Conservation (phyloP, 371 early-diverging fungal species). For the Syncephalastrum monosporum region DNA sequence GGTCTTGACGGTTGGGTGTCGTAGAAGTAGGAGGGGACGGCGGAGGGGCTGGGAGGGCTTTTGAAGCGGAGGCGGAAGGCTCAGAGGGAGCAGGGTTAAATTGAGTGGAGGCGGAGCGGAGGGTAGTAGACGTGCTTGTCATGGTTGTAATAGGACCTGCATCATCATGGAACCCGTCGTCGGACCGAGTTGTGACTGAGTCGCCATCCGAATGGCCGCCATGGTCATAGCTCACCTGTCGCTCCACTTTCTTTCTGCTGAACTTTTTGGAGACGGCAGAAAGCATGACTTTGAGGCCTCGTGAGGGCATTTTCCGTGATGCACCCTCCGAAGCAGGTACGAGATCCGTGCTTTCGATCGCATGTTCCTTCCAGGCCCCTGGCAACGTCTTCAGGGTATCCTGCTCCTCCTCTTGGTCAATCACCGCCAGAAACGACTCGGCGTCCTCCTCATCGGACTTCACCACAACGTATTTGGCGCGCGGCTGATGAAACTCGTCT, state of each 20-base stretch:
- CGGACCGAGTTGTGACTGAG: background rate
- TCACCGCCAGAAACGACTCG: slow-evolving; percentile 41
- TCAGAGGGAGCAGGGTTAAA: background rate
- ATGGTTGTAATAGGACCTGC: slow-evolving; percentile 4
- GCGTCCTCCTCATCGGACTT: slow-evolving; percentile 35
- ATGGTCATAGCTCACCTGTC: slow-evolving; percentile 17
- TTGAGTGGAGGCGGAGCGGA: slow-evolving; percentile 10
- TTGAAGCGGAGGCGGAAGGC: background rate
- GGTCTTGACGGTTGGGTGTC: background rate
- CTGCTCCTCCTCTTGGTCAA: slow-evolving; percentile 16
- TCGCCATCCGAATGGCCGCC: background rate
- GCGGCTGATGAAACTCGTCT: slow-evolving; percentile 12
- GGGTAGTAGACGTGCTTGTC: slow-evolving; percentile 15
- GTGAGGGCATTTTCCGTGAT: slow-evolving; percentile 1
- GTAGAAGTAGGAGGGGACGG: too few species aligned
- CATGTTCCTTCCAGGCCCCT: slow-evolving; percentile 18
- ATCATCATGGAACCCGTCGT: background rate
- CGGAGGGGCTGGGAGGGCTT: too few species aligned
- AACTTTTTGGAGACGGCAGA: slow-evolving; percentile 58
- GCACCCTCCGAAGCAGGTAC: background rate
- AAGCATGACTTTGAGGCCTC: slow-evolving; percentile 31
- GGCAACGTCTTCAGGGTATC: background rate
- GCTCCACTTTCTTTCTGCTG: slow-evolving; percentile 42
- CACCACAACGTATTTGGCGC: slow-evolving; percentile 37
- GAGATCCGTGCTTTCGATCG: slow-evolving; percentile 5